A percentile compares a stretch with the other conserved stretches of the same genome.
Conservation (phyloP, 345 rosid genomes). For the Pugionium cornutum region DNA sequence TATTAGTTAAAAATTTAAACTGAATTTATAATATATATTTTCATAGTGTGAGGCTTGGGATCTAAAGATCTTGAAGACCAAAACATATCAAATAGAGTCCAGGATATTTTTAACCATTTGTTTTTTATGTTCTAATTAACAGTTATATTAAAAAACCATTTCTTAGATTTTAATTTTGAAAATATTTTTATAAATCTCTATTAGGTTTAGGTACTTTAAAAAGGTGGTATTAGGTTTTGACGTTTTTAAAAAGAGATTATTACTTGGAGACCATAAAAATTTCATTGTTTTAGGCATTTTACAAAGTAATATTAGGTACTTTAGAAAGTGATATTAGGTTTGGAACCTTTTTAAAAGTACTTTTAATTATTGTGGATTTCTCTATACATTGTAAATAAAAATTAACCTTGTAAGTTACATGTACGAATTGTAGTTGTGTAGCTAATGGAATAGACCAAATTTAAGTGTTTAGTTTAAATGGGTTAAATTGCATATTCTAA, state of each 20-base stretch:
- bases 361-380: background rate
- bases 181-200: background rate
- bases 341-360: background rate
- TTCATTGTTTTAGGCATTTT: background rate
- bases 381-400: background rate
- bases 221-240: conserved; percentile 4
- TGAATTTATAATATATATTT: background rate
- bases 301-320: conserved; percentile 16
- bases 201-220: conserved; percentile 15
- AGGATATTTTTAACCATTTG: background rate
- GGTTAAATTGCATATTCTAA: no score
- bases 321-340: conserved; percentile 18
- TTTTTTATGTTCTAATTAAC: background rate
- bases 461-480: no score
- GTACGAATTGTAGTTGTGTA: no score
- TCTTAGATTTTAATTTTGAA: background rate
- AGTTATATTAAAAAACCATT: background rate
- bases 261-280: background rate
- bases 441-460: no score
- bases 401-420: no score
- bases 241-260: background rate
- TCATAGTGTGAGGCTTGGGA: no score
- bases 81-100: background rate
- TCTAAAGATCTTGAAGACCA: background rate
- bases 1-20: background rate